Evolutionary conservation across 441 rosid species (phyloP).

Genomic region (Adansonia madagascariensis): DNA sequence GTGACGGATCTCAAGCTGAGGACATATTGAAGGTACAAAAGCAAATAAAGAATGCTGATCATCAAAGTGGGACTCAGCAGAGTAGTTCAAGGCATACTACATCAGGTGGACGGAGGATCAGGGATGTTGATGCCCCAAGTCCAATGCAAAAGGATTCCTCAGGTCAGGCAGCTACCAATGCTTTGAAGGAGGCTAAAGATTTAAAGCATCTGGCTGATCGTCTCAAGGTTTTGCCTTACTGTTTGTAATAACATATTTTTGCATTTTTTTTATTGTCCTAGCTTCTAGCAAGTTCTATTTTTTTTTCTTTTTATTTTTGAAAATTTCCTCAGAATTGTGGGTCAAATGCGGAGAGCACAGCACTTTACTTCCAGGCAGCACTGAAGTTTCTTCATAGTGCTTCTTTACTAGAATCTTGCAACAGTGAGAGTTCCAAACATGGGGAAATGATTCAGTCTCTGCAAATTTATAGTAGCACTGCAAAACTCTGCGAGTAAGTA

Average conservation of each 20-base stretch:
- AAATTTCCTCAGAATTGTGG: conserved; percentile 59
- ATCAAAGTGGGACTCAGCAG: conserved; percentile 50
- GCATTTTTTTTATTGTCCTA: conserved; percentile 13
- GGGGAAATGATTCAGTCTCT: conserved; percentile 71
- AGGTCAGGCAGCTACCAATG: conserved; percentile 70
- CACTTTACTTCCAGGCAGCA: conserved; percentile 89
- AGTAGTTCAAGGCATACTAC: conserved; percentile 46
- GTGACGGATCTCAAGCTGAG: conserved; percentile 38
- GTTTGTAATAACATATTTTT: conserved; percentile 28
- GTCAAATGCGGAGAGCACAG: conserved; percentile 57
- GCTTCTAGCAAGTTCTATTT: conserved; percentile 26
- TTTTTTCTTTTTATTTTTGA: neutral
- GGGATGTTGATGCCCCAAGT: conserved; percentile 63
- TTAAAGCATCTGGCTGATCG: conserved; percentile 97
- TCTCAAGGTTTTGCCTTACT: conserved; percentile 56
- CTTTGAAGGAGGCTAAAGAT: conserved; percentile 90
- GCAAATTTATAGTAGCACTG: conserved; percentile 79
- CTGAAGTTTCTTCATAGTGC: conserved; percentile 94
- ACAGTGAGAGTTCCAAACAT: conserved; percentile 63
- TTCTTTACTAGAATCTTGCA: conserved; percentile 69
- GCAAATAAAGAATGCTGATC: conserved; percentile 51
- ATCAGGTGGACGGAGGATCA: conserved; percentile 57
- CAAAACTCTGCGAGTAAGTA: conserved; percentile 96
- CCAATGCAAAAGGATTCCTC: conserved; percentile 74
- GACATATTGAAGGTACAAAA: conserved; percentile 47